These are phyloP conservation scores for Clavispora vitiphila DNA, from an alignment of 805 yeast species.

Conservation along the genomic window DNA sequence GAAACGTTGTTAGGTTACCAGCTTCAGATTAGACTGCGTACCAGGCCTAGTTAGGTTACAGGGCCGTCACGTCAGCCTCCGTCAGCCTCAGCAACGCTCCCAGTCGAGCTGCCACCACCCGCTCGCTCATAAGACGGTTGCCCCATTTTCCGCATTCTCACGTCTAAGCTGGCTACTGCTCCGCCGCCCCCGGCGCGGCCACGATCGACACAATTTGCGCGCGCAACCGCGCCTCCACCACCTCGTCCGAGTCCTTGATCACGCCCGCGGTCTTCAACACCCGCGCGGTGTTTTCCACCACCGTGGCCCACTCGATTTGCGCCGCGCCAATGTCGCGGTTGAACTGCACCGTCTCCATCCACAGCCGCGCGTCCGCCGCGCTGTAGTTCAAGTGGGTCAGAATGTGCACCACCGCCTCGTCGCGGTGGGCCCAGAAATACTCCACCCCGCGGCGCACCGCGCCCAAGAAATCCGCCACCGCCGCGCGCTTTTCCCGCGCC, in stretches of 20 bases:
- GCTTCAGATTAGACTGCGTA: too few relatives aligned
- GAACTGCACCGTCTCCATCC: constrained; percentile 78
- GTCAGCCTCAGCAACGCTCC: too few relatives aligned
- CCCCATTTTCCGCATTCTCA: too few relatives aligned
- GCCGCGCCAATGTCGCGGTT: constrained; percentile 33
- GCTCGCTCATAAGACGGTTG: too few relatives aligned
- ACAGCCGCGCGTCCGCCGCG: constrained; percentile 68
- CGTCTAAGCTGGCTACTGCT: too few relatives aligned
- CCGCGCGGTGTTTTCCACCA: constrained; percentile 50
- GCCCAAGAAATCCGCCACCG: constrained; percentile 36
- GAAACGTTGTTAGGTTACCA: too few relatives aligned
- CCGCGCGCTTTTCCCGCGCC: constrained; percentile 21
- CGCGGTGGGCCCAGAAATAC: constrained; percentile 55
- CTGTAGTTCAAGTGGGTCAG: constrained; percentile 68
- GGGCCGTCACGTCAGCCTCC: too few relatives aligned
- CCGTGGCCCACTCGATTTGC: constrained; percentile 43
- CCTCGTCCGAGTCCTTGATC: constrained; percentile 25
- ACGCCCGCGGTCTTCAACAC: constrained; percentile 66
- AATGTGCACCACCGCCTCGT: constrained; percentile 65
- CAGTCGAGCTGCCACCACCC: too few relatives aligned
- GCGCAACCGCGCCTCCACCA: constrained; percentile 24
- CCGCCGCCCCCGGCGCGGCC: too few relatives aligned
- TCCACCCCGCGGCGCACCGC: constrained; percentile 64
- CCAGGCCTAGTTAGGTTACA: too few relatives aligned
- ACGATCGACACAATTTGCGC: constrained; percentile 10